A percentile compares a stretch with the other conserved stretches of the same genome.
Conservation (phyloP, 208 protist species). For the Strigomonas culicis region DNA sequence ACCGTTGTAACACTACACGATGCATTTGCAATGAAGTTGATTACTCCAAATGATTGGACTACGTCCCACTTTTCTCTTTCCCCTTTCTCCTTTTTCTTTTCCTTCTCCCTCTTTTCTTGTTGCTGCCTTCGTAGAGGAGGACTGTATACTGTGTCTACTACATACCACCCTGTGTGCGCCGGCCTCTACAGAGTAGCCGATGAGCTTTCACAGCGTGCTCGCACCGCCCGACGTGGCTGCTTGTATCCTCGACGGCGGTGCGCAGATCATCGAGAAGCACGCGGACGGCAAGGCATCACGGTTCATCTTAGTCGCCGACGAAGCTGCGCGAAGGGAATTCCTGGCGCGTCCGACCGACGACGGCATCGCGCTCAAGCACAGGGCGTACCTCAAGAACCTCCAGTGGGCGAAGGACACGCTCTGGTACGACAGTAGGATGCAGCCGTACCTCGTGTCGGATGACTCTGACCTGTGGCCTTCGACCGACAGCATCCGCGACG, state of each 20-base stretch:
- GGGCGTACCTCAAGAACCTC: slow-evolving; percentile 36
- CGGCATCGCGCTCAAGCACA: slow-evolving; percentile 16
- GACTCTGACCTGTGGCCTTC: slow-evolving; percentile 56
- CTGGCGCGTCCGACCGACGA: slow-evolving; percentile 6
- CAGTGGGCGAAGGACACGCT: slow-evolving; percentile 52
- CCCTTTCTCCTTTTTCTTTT: neutral
- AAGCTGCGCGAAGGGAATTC: slow-evolving; percentile 44
- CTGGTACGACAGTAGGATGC: slow-evolving; percentile 33
- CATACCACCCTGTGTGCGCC: no score
- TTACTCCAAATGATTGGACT: no score
- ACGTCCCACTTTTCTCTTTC: neutral
- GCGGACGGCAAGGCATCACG: slow-evolving; percentile 19
- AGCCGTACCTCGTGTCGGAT: slow-evolving; percentile 32
- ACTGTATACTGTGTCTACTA: no score
- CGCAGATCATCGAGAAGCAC: slow-evolving; percentile 56
- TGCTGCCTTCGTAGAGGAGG: no score
- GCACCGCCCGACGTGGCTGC: slow-evolving; percentile 32
- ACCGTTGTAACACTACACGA: no score
- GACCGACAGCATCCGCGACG: slow-evolving; percentile 25
- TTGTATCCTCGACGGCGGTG: slow-evolving; percentile 29
- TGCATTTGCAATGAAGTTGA: no score
- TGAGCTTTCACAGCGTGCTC: slow-evolving; percentile 15
- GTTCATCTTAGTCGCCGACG: slow-evolving; percentile 65
- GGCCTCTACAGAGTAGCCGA: no score
- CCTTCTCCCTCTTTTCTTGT: slow-evolving; percentile 12